Conservation (phyloP, 169 alveolate genomes). For the Amoebophrya sp. region DNA sequence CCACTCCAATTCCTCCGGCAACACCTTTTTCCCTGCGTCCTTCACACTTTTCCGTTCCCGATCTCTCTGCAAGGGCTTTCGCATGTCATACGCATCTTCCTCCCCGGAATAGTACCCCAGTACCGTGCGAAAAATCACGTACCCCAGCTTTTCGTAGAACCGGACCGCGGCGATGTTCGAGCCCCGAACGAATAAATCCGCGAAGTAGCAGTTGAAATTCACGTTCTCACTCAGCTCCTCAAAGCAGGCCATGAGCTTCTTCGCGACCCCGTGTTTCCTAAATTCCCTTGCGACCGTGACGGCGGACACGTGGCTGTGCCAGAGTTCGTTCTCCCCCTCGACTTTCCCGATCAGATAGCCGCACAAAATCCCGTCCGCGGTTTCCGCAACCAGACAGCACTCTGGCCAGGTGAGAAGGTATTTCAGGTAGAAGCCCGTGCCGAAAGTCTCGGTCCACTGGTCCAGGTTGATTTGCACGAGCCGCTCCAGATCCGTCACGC, state of each 20-base stretch:
- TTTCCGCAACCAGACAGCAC: slow-evolving; percentile 75
- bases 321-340: slow-evolving; percentile 77
- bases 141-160: slow-evolving; percentile 82
- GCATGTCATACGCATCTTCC: slow-evolving; percentile 83
- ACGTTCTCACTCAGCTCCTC: slow-evolving; percentile 73
- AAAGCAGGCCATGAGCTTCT: slow-evolving; percentile 70
- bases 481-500: slow-evolving; percentile 62
- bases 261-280: slow-evolving; percentile 83
- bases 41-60: background rate
- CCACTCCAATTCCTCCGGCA: background rate
- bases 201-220: slow-evolving; percentile 70
- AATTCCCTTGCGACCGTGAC: slow-evolving; percentile 85
- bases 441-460: slow-evolving; percentile 81
- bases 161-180: slow-evolving; percentile 76
- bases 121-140: slow-evolving; percentile 66
- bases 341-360: slow-evolving; percentile 82
- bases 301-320: slow-evolving; percentile 94
- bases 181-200: slow-evolving; percentile 84
- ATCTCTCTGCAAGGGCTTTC: slow-evolving; percentile 42
- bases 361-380: slow-evolving; percentile 70
- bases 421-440: slow-evolving; percentile 70
- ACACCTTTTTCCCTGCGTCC: background rate
- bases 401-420: slow-evolving; percentile 83
- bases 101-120: slow-evolving; percentile 69
- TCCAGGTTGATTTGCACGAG: slow-evolving; percentile 79